Evolutionary conservation across 345 rosid genomes (phyloP), one percentile per base, ranked within the genome.

Genomic region (Euphorbia peplus): DNA sequence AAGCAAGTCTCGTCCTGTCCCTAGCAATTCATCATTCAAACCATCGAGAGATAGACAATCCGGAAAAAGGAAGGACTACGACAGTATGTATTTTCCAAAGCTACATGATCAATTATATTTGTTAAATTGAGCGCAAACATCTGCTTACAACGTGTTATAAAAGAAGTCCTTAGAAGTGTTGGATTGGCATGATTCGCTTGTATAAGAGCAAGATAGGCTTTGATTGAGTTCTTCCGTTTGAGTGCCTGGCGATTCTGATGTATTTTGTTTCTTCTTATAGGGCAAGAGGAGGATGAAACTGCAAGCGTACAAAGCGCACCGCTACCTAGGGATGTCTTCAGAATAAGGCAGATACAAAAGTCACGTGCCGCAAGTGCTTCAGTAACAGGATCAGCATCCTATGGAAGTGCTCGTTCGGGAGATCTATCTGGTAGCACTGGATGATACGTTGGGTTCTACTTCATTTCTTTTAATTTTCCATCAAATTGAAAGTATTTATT

Each of bases 361-460:
- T 82, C 90, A 29, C 86, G 93, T 60, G 87, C 81, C 32, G 81
- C 80, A 44, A 41, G 90, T 19, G 73, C 85, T n/a, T 91, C 96
- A 8, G 97, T 89, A 73, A 89, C 97, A 0, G 95, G 97, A 35
- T 93, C 96, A 10, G 84, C 82, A 21, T 93, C 95, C 0, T 91
- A 89, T 73, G 96, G 97, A 51, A 93, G 97, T 70, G 97, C 86
- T 10, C 61, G 85, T 70, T 93, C 98, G 6, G 96, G 97, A 14
- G 97, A 93, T 61, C 80, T 89, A 46, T 89, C 97, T 2, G 97
- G 90, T 35, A 93, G 85, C 83, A 91, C 92, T 10, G 71, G 90
- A 59, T 93, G 69, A 75, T 58, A n/a, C 47, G 4, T 1, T 7
- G 25, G 10, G 8, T 15, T n/a, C 10, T n/a, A 4, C 13, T 59